These are phyloP conservation scores for Albifimbria verrucaria DNA, from an alignment of 2,329 filamentous ascomycete species.

Conservation along the genomic window DNA sequence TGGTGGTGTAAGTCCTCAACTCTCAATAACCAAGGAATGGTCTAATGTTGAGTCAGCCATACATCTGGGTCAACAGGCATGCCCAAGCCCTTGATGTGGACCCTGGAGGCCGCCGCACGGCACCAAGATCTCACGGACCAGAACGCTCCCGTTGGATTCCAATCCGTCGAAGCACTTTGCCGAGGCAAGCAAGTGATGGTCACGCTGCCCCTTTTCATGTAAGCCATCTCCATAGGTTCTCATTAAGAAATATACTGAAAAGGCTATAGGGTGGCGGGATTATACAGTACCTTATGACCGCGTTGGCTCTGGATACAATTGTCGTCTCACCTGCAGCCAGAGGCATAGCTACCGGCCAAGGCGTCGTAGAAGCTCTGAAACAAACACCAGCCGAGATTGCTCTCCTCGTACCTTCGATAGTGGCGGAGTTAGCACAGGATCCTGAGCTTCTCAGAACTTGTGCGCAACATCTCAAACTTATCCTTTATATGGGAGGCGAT, in stretches of 20 bases:
- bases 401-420: conserved; percentile 2
- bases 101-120: not conserved
- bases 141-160: not conserved
- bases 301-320: not conserved
- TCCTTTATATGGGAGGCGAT: conserved; percentile 4
- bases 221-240: not conserved
- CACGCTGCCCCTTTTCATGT: conserved; percentile 3
- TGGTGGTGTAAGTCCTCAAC: conserved; percentile 1
- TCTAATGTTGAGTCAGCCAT: not conserved
- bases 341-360: not conserved
- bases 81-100: conserved; percentile 2
- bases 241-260: not conserved
- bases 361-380: conserved; percentile 3
- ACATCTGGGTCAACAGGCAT: conserved; percentile 1
- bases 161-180: not conserved
- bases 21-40: no score
- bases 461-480: conserved; percentile 2
- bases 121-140: not conserved
- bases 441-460: not conserved
- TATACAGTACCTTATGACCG: not conserved
- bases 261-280: not conserved
- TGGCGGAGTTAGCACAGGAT: not conserved
- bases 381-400: not conserved
- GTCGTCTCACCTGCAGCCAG: not conserved
- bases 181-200: not conserved